These are phyloP conservation scores for Cladophialophora yegresii DNA, from an alignment of 2,329 filamentous ascomycete species.

Conservation along the genomic window DNA sequence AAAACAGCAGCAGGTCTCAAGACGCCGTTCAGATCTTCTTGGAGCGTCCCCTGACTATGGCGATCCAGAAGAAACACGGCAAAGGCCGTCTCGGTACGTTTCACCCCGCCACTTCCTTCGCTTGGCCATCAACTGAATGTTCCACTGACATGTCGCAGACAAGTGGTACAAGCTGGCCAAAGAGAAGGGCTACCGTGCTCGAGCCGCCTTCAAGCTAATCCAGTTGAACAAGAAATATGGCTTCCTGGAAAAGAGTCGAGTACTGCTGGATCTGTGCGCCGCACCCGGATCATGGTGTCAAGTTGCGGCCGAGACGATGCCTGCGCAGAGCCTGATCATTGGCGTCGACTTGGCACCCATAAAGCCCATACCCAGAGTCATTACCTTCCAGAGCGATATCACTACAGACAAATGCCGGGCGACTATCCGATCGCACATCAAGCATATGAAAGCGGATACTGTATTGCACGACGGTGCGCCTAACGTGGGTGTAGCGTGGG, in stretches of 20 bases:
- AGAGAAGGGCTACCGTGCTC: conserved; percentile 93
- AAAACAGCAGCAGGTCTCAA: neutral
- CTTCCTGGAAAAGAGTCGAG: conserved; percentile 95
- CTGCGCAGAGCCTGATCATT: conserved; percentile 81
- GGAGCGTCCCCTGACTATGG: conserved; percentile 60
- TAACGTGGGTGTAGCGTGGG: conserved; percentile 97
- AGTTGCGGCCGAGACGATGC: conserved; percentile 95
- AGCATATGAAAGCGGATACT: conserved; percentile 93
- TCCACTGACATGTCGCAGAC: conserved; percentile 61
- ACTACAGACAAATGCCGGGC: conserved; percentile 94
- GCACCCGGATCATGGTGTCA: conserved; percentile 98
- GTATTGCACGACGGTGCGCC: conserved; percentile 96
- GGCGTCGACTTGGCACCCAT: conserved; percentile 94
- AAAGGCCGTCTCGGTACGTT: conserved; percentile 24
- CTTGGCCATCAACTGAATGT: neutral
- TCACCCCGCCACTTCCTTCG: conserved; percentile 5
- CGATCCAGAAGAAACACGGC: conserved; percentile 85
- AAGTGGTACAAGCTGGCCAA: conserved; percentile 99
- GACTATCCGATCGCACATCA: conserved; percentile 84
- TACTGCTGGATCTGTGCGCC: conserved; percentile 94
- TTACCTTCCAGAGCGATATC: conserved; percentile 96
- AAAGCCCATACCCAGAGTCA: conserved; percentile 90
- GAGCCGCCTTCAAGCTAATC: conserved; percentile 96
- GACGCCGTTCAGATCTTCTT: neutral
- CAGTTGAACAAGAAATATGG: conserved; percentile 99